A percentile compares a stretch with the other conserved stretches of the same genome.
Conservation (phyloP, 2,329 filamentous ascomycete genomes). For the Neofusicoccum cordaticola region DNA sequence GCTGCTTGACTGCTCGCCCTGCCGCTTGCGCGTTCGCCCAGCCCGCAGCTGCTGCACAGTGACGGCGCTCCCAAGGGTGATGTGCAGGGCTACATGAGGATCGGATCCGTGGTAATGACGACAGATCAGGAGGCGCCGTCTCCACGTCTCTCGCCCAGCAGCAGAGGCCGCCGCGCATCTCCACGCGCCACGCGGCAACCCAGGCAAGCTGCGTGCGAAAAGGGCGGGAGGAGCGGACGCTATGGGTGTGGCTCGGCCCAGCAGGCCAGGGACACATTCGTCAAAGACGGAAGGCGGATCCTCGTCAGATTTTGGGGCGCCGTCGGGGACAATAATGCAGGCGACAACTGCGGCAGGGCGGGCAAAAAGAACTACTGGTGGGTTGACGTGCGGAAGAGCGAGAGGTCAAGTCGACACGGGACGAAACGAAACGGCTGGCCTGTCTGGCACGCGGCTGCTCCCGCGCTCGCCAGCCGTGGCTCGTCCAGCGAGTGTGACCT, state of each 20-base stretch:
- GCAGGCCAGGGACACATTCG: background rate
- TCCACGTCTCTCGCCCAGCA: background rate
- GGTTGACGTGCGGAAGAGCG: too few species aligned
- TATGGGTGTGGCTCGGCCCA: background rate
- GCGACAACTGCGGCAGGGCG: too few species aligned
- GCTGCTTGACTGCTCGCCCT: background rate
- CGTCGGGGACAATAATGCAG: too few species aligned
- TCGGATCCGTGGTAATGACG: background rate
- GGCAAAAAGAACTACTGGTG: too few species aligned
- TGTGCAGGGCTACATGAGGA: slow-evolving; percentile 8
- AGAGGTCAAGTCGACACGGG: background rate
- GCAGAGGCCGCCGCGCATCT: background rate
- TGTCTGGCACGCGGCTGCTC: background rate
- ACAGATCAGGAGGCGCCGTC: slow-evolving; percentile 4
- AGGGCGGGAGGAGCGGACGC: background rate
- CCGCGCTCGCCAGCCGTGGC: background rate
- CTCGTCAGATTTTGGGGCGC: background rate
- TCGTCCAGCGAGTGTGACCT: too few species aligned
- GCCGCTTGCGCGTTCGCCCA: background rate
- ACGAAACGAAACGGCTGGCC: background rate
- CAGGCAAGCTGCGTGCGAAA: background rate
- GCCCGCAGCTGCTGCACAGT: background rate
- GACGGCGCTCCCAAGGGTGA: background rate
- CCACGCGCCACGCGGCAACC: background rate
- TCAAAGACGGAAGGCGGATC: slow-evolving; percentile 4